Percentiles rank a stretch among this genome's conserved stretches.
phyloP scores from a whole-genome alignment of 73 alveolate genomes.

The Symbiodinium pilosum region DNA sequence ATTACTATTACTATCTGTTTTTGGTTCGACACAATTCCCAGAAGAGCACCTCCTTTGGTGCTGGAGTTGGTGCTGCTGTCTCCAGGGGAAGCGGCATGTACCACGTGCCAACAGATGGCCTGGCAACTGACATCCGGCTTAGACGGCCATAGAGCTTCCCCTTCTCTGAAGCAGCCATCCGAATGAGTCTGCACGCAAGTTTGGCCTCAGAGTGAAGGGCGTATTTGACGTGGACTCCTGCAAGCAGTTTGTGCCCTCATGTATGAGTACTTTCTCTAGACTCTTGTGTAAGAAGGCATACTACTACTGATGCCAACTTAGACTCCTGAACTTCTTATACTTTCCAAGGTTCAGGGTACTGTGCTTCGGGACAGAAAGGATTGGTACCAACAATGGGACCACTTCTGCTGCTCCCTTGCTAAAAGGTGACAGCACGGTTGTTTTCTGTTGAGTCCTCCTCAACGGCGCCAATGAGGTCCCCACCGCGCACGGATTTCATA shows the following conservation, averaged over 20 bases:
- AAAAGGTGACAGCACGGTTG: too few species aligned
- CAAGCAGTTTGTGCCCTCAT: too few species aligned
- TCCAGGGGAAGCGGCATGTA: conserved; percentile 46
- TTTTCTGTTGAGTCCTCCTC: neutral
- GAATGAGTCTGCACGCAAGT: neutral
- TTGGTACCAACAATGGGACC: too few species aligned
- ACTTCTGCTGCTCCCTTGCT: too few species aligned
- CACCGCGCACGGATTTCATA: conserved; percentile 47
- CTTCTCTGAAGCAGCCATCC: too few species aligned
- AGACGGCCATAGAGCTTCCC: too few species aligned
- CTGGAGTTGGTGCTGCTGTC: neutral
- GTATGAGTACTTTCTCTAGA: too few species aligned
- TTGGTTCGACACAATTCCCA: too few species aligned
- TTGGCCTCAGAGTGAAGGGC: conserved; percentile 2
- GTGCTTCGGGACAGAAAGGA: too few species aligned
- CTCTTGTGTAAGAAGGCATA: too few species aligned
- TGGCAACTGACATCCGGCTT: neutral
- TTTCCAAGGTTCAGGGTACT: too few species aligned
- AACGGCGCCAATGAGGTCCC: conserved; percentile 28
- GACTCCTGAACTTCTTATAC: neutral
- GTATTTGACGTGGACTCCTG: neutral
- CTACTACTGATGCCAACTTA: neutral
- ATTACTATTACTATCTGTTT: too few species aligned
- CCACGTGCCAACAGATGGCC: conserved; percentile 91
- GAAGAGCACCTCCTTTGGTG: neutral